A percentile compares a stretch with the other conserved stretches of the same genome.
phyloP scores from a whole-genome alignment of 2,329 filamentous ascomycete species.

The Dactylellina sp. region DNA sequence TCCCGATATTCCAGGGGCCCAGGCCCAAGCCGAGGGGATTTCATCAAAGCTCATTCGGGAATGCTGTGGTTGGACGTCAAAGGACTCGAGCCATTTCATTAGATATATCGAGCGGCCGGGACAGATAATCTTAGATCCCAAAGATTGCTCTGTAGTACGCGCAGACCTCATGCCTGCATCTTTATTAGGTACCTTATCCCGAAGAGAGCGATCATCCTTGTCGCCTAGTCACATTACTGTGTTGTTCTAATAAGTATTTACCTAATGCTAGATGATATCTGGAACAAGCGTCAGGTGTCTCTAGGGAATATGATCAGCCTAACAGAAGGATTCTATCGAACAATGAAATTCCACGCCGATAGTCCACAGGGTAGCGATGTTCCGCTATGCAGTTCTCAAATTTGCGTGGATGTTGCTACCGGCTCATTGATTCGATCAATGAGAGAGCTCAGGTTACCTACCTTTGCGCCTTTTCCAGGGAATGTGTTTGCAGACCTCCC shows the following conservation, averaged over 20 bases:
- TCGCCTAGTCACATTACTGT: neutral
- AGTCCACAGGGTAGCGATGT: neutral
- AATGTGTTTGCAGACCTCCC: conserved; percentile 19
- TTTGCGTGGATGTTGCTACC: conserved; percentile 11
- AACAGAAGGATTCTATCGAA: conserved; percentile 13
- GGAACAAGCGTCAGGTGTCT: conserved; percentile 9
- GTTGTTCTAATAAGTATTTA: neutral
- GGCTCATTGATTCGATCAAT: conserved; percentile 25
- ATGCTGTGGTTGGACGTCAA: conserved; percentile 33
- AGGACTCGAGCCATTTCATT: conserved; percentile 27
- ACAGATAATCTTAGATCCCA: conserved; percentile 14
- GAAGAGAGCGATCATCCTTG: neutral
- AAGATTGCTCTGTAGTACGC: conserved; percentile 16
- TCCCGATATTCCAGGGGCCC: conserved; percentile 10
- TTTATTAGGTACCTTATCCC: conserved; percentile 8
- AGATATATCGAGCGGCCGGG: conserved; percentile 8
- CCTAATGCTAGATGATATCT: conserved; percentile 14
- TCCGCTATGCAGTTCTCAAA: conserved; percentile 11
- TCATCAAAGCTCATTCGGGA: conserved; percentile 15
- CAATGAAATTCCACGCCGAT: conserved; percentile 11
- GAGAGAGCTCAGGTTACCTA: conserved; percentile 20
- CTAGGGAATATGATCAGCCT: conserved; percentile 12
- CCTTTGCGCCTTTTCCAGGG: conserved; percentile 13
- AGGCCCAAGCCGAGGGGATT: conserved; percentile 21
- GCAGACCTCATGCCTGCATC: conserved; percentile 19